Base-by-base conservation (phyloP, 768 basidiomycete species). In the Macrolepiota fuliginosa region DNA sequence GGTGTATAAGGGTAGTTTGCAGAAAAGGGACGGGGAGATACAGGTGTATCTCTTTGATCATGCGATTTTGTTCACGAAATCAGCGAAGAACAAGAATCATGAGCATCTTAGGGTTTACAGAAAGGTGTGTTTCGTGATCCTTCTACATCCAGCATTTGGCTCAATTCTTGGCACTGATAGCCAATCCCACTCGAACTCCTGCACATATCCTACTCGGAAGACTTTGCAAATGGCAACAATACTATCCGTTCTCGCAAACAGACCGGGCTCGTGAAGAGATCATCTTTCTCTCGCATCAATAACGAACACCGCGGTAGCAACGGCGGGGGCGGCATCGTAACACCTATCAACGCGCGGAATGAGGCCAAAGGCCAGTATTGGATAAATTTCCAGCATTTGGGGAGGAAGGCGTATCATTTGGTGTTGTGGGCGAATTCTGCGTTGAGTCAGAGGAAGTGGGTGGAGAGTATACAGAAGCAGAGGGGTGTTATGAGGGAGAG, bases 1-100 rank as follows among this genome's bases (percentile, higher is more conserved):
- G 69, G 83, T 98, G 27, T 91, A 91, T 76, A 98, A 95, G 74
- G 95, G 95, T 22, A 76, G 86, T 27, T 78, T 98, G 66, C 97
- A 92, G 71, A 92, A 94, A 70, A 86, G 95, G 7, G 94, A 88
- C 68, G 94, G 94, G 15, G 96, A 98, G 71, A 79, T 98, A 54
- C 85, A 92, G 67, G 92, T 96, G 5, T 98, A 96, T 78, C 75
- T 99, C 69, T 97, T 99, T 70, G 97, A 99, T 72, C 97, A 99
- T 73, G 95, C 95, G 1, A 77, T 99, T 46, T 78, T 99, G 35
- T 93, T 98, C 84, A 95, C 92, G 65, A 98, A 94, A 76, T 75
- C 70, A 37, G 73, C 77, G 61, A 89, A 94, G 71, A 95, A 94
- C 74, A 92, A 87, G 74, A 94, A 95, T 71, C 87, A 89, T 54